phyloP scores from a whole-genome alignment of 306 rosid species.

The Alnus rubra region DNA sequence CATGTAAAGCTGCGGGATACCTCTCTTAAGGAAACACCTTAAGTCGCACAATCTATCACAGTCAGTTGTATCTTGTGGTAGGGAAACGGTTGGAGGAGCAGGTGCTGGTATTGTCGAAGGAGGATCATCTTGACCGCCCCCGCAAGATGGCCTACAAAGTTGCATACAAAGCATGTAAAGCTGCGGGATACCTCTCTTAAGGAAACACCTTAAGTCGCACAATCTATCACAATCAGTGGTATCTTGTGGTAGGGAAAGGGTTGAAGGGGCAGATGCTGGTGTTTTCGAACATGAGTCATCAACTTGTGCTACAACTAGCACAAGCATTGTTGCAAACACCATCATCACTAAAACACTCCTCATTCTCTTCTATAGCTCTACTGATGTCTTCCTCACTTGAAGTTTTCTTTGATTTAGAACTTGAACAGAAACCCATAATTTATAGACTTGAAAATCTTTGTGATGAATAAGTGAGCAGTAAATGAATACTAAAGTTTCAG shows the following conservation, averaged over 20 bases:
- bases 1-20: no score
- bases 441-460: neutral
- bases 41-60: no score
- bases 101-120: neutral
- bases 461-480: neutral
- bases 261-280: neutral
- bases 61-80: no score
- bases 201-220: neutral
- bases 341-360: neutral
- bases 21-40: no score
- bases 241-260: neutral
- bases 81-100: no score
- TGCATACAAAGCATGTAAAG: neutral
- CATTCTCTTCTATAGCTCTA: neutral
- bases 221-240: no score
- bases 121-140: neutral
- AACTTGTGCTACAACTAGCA: neutral
- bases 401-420: neutral
- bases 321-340: neutral
- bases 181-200: no score
- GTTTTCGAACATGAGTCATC: neutral
- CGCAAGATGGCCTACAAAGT: neutral
- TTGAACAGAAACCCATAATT: neutral
- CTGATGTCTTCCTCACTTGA: neutral
- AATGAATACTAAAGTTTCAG: neutral